Percentiles rank a stretch among this genome's conserved stretches.
phyloP scores from a whole-genome alignment of 2,329 filamentous ascomycete species.

The Neoascochyta sp. region DNA sequence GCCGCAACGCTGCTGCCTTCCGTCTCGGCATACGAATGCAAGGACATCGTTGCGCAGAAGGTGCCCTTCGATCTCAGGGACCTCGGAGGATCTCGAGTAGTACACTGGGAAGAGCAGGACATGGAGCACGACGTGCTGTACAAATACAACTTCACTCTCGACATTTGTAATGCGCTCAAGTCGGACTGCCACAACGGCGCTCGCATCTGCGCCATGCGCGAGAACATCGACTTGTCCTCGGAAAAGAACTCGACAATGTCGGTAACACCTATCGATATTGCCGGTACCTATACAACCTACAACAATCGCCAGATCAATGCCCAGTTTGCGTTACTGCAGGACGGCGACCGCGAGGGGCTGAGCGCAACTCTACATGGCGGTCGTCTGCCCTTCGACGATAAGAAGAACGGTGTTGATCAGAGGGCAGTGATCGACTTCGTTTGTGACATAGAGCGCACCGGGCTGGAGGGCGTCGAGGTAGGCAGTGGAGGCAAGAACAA shows the following conservation, averaged over 20 bases:
- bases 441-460: conserved; percentile 69
- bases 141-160: conserved; percentile 79
- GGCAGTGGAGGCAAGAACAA: no score
- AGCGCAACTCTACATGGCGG: conserved; percentile 64
- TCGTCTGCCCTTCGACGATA: conserved; percentile 45
- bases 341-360: conserved; percentile 68
- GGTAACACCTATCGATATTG: conserved; percentile 66
- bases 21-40: conserved; percentile 54
- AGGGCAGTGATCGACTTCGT: conserved; percentile 80
- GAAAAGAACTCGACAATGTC: conserved; percentile 50
- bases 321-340: conserved; percentile 61
- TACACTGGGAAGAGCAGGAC: conserved; percentile 52
- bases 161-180: conserved; percentile 68
- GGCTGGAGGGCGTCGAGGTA: conserved; percentile 63
- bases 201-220: conserved; percentile 72
- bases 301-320: conserved; percentile 58
- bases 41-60: conserved; percentile 56
- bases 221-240: conserved; percentile 50
- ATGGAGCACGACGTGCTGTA: conserved; percentile 49
- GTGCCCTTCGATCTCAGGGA: conserved; percentile 61
- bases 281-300: conserved; percentile 63
- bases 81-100: conserved; percentile 65
- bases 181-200: conserved; percentile 65
- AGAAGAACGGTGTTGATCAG: conserved; percentile 55
- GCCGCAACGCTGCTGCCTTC: conserved; percentile 25